Percentiles rank a stretch among this genome's conserved stretches.
Evolutionary conservation across 108 stramenopile species (phyloP).

Genomic region (Cafeteria roenbergensis): DNA sequence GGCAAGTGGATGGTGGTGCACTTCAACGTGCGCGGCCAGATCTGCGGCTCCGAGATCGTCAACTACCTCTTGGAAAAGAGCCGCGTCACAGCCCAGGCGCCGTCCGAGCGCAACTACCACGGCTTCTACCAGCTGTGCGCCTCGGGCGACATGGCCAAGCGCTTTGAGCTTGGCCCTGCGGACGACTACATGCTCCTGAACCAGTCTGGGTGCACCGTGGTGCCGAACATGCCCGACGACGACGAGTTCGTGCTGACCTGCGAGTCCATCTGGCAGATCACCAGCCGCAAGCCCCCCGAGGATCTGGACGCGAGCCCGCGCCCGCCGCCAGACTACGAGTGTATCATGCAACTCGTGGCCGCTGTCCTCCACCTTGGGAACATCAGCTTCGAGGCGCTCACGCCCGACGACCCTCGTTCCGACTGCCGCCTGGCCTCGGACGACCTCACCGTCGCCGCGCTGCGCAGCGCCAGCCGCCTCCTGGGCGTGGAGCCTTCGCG

Average conservation of each 20-base stretch:
- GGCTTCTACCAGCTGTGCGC: constrained; percentile 30
- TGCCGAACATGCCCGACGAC: constrained; percentile 22
- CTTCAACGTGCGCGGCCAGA: constrained; percentile 6
- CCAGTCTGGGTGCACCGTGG: constrained; percentile 15
- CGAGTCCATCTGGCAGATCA: constrained; percentile 12
- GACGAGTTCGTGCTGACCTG: constrained; percentile 9
- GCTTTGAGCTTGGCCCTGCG: constrained; percentile 11
- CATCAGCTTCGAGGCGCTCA: constrained; percentile 47
- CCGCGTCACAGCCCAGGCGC: constrained; percentile 18
- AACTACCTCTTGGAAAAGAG: constrained; percentile 35
- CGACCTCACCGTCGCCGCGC: constrained; percentile 12
- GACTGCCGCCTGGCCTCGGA: not conserved
- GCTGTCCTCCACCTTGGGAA: constrained; percentile 35
- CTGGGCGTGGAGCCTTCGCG: not conserved
- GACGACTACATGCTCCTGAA: constrained; percentile 25
- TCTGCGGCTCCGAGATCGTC: constrained; percentile 13
- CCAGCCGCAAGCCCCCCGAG: not conserved
- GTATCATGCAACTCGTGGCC: constrained; percentile 22
- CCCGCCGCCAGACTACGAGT: constrained; percentile 10
- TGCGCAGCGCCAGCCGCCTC: constrained; percentile 10
- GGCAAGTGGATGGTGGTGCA: constrained; percentile 30
- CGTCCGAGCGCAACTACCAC: constrained; percentile 33
- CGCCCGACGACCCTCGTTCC: constrained; percentile 4
- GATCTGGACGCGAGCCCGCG: constrained; percentile 8
- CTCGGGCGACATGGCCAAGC: not conserved